Evolutionary conservation across 164 flowering plant species (phyloP), one percentile per base, ranked within the genome.

Genomic region (Annona cherimola): DNA sequence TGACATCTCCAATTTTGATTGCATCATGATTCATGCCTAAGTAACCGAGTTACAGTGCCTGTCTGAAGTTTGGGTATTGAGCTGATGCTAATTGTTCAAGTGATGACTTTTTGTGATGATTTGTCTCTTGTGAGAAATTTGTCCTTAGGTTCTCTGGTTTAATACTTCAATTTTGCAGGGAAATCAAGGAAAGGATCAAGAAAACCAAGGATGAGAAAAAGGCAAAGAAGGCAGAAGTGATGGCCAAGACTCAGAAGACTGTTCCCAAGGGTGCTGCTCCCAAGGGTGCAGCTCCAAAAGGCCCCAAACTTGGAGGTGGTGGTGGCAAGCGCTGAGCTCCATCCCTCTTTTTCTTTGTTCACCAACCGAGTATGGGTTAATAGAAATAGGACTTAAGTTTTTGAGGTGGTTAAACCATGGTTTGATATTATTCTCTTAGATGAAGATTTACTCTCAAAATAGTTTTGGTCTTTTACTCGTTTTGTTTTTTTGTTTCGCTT

Each of bases 161-260:
- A 26, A 45, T 46, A 26, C 26, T 39, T 59, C 2, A 26, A 26
- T 26, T 61, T 5, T 74, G 67, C 83, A 83, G 86, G 66, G 85
- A 85, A 67, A 76, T 83, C 20, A 85, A 85, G 77, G 88, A 82
- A 73, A 80, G 88, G 71, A 76, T 81, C 50, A 83, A 83, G 81
- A 85, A 85, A 55, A 80, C 86, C 43, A 85, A 85, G 79, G 88
- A 83, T 66, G 85, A 82, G 43, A 83, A 85, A 81, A 83, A 80
- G 76, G 88, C 86, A 7, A 85, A 85, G 75, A 83, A 83, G 60
- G 88, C 86, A 12, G 88, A 85, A 71, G 75, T 78, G 66, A 73
- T 45, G 71, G 70, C 86, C 57, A 85, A 85, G 76, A 2, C 79
- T 0, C 83, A 79, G 60, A 80, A 83, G 69, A 39, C 66, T n/a